Evolutionary conservation across 352 stramenopile species (phyloP).

Genomic region (Globisporangium orthogonon): DNA sequence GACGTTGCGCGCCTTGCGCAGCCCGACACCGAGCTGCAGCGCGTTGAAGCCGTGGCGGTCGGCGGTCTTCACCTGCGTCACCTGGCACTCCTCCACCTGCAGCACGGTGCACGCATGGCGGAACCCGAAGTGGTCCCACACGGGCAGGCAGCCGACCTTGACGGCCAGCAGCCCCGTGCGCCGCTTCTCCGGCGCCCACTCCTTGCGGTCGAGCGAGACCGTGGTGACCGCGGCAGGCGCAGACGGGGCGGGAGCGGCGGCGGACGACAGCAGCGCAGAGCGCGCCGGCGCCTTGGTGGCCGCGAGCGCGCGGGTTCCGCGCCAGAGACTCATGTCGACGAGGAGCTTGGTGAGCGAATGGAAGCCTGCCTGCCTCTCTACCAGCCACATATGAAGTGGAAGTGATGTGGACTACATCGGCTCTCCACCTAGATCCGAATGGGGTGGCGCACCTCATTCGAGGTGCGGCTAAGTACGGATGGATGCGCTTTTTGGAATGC

Average conservation of each 20-base stretch:
- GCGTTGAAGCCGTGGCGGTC: constrained; percentile 92
- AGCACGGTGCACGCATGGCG: constrained; percentile 94
- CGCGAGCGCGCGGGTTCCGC: background rate
- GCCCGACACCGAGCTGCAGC: constrained; percentile 94
- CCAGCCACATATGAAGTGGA: background rate
- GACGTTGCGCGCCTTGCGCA: constrained; percentile 95
- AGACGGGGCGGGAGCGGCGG: constrained; percentile 1
- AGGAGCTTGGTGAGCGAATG: background rate
- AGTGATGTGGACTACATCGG: background rate
- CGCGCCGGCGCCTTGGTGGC: constrained; percentile 11
- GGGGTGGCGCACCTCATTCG: no score
- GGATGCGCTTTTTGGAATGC: no score
- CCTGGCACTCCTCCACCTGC: constrained; percentile 89
- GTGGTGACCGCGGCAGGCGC: constrained; percentile 3
- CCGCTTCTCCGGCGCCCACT: constrained; percentile 78
- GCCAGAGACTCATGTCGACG: constrained; percentile 5
- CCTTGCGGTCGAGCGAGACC: constrained; percentile 19
- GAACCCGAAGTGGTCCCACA: constrained; percentile 98
- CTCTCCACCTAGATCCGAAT: no score
- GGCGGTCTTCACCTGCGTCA: constrained; percentile 95
- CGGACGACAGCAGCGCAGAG: constrained; percentile 10
- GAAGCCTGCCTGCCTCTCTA: no score
- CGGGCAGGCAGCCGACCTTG: constrained; percentile 98
- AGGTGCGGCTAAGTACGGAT: no score
- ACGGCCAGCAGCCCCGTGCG: constrained; percentile 88